These are phyloP conservation scores for Dipodascopsis uninucleata DNA, from an alignment of 805 yeast genomes.

Conservation along the genomic window DNA sequence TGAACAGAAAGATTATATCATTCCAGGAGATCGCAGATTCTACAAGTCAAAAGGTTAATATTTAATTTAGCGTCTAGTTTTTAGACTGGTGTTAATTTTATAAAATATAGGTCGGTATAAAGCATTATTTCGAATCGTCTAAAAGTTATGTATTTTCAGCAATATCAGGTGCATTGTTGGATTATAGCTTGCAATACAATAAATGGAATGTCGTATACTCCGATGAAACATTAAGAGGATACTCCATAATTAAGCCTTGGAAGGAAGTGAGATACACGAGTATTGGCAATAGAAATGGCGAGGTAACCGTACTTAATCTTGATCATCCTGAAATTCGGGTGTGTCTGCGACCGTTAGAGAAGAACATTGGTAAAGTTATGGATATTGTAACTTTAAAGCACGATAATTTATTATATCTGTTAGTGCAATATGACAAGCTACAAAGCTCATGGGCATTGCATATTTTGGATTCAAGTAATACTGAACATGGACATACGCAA, in stretches of 20 bases:
- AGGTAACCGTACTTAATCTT: constrained; percentile 16
- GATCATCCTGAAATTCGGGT: neutral
- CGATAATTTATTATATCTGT: constrained; percentile 31
- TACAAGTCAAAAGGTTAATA: too few relatives aligned
- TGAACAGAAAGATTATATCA: too few relatives aligned
- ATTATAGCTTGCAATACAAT: too few relatives aligned
- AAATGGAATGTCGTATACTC: constrained; percentile 35
- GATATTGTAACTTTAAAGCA: constrained; percentile 25
- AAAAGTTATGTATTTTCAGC: neutral
- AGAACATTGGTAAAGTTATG: constrained; percentile 8
- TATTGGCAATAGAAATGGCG: constrained; percentile 37
- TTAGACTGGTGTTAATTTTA: neutral
- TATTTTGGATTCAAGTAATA: constrained; percentile 40
- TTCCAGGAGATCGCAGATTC: too few relatives aligned
- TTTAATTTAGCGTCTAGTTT: neutral
- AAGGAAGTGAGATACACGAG: constrained; percentile 38
- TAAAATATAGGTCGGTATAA: neutral
- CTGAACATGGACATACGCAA: neutral
- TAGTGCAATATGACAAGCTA: constrained; percentile 69
- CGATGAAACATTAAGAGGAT: constrained; percentile 37
- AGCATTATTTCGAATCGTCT: neutral
- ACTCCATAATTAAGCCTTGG: constrained; percentile 45
- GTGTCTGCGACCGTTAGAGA: too few relatives aligned
- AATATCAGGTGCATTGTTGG: constrained; percentile 6
- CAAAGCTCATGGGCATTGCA: constrained; percentile 46